Base-by-base conservation (phyloP, 1,139 yeast species). In the Diutina neorugosa region DNA sequence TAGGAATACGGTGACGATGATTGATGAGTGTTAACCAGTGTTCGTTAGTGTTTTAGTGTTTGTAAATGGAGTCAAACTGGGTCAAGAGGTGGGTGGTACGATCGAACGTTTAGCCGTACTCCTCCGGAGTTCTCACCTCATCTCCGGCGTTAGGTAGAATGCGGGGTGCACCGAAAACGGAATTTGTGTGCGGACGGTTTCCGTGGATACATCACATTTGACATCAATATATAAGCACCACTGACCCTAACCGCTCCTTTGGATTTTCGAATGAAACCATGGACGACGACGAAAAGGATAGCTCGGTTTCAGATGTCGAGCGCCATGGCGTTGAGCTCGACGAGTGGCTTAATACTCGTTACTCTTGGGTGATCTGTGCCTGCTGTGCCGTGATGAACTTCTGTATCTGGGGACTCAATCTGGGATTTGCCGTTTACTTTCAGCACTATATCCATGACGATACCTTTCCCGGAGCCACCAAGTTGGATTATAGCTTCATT, bases 371-470 rank as follows among this genome's bases (percentile, higher is more conserved):
- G 25, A 43, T 43, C n/a, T 43, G 46, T 20, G 25, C 25, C 25
- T 43, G 46, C 12, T 43, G 46, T 19, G 12, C 25, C n/a, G 25
- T 73, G 5, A 61, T 76, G 27, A 73, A 74, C 64, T 71, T 76
- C 50, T 63, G 71, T 55, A 72, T 80, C 0, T 78, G 79, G 74
- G 84, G 83, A 1, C 74, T 76, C 74, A 76, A 77, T 55, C 70
- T 78, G 42, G 78, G 81, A 3, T 78, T 70, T 64, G 81, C 81
- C 20, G 69, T 78, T 12, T 78, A 75, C 57, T 76, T 77, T 56
- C 68, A 78, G 1, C 66, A 72, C 54, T 78, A 77, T 57, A 54
- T 71, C 16, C 64, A 64, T 61, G 65, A 68, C 47, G 61, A 65
- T 50, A 65, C 68, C 2, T 70, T 72, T 51, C 61, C 65, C 0